Evolutionary conservation across 2,329 filamentous ascomycete species (phyloP), one percentile per base, ranked within the genome.

Genomic region (Fusarium metavorans): DNA sequence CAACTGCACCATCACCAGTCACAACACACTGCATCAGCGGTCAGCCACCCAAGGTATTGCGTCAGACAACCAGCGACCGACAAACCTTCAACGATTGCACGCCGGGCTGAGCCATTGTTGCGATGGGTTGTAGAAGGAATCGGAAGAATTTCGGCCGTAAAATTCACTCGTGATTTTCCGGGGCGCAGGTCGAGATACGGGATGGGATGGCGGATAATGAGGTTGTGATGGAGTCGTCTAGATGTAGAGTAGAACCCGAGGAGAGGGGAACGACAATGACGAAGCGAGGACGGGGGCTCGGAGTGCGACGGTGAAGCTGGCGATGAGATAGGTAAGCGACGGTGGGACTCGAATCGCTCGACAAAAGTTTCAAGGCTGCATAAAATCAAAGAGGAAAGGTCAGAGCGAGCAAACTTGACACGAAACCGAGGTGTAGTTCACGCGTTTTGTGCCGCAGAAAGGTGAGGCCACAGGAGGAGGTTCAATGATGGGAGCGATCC

Each of bases 1-100:
- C 97, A 80, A 99, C 97, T 83, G 97, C 97, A 94, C 97, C 97
- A 85, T 99, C 97, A 87, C 97, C 97, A 74, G 97, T 98, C 82
- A 99, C 97, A 83, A 99, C 97, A 85, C 97, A 99, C 95, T 98
- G 79, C 70, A 83, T 77, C 76, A 75, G 74, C 71, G 76, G 80
- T 80, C 76, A 81, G 79, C 73, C 74, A 76, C 77, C 79, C 62
- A 61, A 64, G 64, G 65, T 61, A 64, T 67, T 74, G 74, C 67
- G 64, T 69, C 59, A 70, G 72, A 71, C 64, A 59, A 72, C 54
- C 56, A 69, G 54, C 50, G 65, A 58, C 76, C 67, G 61, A 83
- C 87, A 78, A 87, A 97, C 95, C 94, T 98, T 97, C 83, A 97
- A 87, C 79, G 94, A 97, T 87, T 97, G 94, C 81, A 95, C 96